A percentile compares a stretch with the other conserved stretches of the same genome.
phyloP scores from a whole-genome alignment of 306 rosid genomes.

The Pachyrhizus erosus region DNA sequence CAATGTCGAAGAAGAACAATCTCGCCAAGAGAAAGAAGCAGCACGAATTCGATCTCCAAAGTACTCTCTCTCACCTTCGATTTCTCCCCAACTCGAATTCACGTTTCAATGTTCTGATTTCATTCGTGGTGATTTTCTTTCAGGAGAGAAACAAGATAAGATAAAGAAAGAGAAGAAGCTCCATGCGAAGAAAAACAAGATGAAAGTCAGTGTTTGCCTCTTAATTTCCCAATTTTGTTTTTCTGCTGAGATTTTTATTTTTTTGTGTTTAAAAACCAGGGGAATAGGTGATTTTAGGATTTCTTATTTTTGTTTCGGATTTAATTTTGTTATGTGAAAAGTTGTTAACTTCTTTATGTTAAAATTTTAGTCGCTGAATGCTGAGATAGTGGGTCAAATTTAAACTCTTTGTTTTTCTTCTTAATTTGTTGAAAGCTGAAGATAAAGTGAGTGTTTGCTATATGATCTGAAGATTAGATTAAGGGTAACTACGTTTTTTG shows the following conservation, averaged over 20 bases:
- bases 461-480: neutral
- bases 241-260: neutral
- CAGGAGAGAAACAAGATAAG: slow-evolving; percentile 76
- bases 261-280: neutral
- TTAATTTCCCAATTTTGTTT: neutral
- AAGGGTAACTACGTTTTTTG: too few relatives aligned
- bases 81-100: neutral
- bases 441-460: neutral
- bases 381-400: slow-evolving; percentile 14
- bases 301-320: neutral
- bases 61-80: slow-evolving; percentile 44
- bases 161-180: slow-evolving; percentile 72
- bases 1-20: slow-evolving; percentile 92
- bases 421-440: slow-evolving; percentile 21
- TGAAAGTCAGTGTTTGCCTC: slow-evolving; percentile 60
- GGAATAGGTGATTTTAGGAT: neutral
- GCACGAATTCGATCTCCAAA: slow-evolving; percentile 78
- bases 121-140: slow-evolving; percentile 8
- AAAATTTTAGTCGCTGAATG: neutral
- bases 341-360: neutral
- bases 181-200: slow-evolving; percentile 71
- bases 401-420: neutral
- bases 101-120: slow-evolving; percentile 14
- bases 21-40: slow-evolving; percentile 82
- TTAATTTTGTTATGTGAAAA: neutral